phyloP scores from a whole-genome alignment of 805 yeast genomes.

The Hanseniaspora valbyensis region DNA sequence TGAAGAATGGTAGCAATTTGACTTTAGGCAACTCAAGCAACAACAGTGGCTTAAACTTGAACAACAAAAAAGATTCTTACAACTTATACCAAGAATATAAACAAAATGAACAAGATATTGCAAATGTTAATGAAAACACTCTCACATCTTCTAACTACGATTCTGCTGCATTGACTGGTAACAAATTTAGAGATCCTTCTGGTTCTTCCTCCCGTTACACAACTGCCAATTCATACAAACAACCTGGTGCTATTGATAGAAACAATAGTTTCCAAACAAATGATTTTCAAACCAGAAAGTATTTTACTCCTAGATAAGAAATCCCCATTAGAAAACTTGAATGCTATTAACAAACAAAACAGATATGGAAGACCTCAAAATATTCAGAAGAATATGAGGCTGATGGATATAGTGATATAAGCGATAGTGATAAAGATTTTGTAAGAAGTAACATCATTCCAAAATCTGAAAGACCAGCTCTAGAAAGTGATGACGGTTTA shows the following conservation, averaged over 20 bases:
- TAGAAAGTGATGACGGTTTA: constrained; percentile 24
- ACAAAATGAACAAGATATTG: constrained; percentile 9
- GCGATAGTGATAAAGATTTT: constrained; percentile 20
- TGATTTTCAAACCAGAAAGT: constrained; percentile 14
- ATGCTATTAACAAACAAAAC: constrained; percentile 8
- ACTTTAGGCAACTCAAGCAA: not conserved
- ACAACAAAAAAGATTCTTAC: constrained; percentile 7
- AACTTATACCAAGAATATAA: constrained; percentile 15
- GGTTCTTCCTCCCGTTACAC: constrained; percentile 10
- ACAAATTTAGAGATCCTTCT: not conserved
- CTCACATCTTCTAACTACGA: constrained; percentile 1
- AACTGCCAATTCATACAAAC: not conserved
- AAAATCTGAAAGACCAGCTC: constrained; percentile 19
- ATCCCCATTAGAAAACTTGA: constrained; percentile 9
- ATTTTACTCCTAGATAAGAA: constrained; percentile 9
- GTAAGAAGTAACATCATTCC: constrained; percentile 19
- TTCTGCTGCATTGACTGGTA: constrained; percentile 5
- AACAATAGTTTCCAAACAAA: constrained; percentile 10
- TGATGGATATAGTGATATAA: constrained; percentile 15
- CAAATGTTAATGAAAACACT: not conserved
- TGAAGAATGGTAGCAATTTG: constrained; percentile 1
- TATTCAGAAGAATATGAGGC: constrained; percentile 17
- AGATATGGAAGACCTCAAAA: not conserved
- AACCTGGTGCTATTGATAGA: constrained; percentile 2
- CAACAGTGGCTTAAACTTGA: not conserved